Conservation (phyloP, 139 green algal genomes). For the Chlamydomonas asymmetrica region DNA sequence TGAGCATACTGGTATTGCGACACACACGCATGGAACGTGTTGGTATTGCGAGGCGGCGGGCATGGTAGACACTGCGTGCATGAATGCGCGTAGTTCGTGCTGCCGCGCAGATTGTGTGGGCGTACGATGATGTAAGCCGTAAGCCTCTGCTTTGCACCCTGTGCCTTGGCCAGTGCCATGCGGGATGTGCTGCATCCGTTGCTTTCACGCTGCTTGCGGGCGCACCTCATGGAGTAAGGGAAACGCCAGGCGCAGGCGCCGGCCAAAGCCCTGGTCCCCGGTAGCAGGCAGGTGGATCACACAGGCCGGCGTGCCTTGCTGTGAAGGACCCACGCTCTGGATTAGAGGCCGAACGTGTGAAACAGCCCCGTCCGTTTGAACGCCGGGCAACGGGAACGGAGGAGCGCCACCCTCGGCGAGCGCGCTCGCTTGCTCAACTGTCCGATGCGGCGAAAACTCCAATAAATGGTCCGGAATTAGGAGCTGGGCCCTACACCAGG, state of each 20-base stretch:
- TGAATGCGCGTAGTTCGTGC: not conserved
- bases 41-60: not conserved
- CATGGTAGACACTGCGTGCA: not conserved
- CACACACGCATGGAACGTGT: not conserved
- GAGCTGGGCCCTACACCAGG: slow-evolving; percentile 54
- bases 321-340: not conserved
- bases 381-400: not conserved
- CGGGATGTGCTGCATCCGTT: not conserved
- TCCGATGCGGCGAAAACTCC: slow-evolving; percentile 6
- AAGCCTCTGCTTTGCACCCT: not conserved
- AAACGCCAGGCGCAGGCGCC: slow-evolving; percentile 59
- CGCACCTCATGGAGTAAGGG: slow-evolving; percentile 66
- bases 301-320: slow-evolving; percentile 26
- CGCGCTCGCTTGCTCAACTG: slow-evolving; percentile 5
- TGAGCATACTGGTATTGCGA: not conserved
- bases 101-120: not conserved
- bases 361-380: not conserved
- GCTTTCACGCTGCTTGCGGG: not conserved
- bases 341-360: not conserved
- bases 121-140: not conserved
- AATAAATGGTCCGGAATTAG: slow-evolving; percentile 38
- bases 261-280: slow-evolving; percentile 74
- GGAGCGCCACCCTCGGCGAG: not conserved
- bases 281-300: slow-evolving; percentile 87
- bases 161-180: not conserved